Percentiles rank a stretch among this genome's conserved stretches.
Conservation (phyloP, 129 eudicot genomes). For the Logfia minima region DNA sequence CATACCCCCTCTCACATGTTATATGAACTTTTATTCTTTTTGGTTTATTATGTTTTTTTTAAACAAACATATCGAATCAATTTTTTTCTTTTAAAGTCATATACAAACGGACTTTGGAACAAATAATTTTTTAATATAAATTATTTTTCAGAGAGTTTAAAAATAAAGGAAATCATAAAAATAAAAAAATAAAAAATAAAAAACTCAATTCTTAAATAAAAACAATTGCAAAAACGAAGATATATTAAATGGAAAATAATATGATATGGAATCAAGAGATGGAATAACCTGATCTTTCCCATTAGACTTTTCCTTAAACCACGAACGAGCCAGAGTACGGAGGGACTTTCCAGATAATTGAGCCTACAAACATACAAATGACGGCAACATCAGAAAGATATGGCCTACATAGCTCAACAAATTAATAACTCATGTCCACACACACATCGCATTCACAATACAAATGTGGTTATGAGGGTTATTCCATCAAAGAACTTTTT, state of each 20-base stretch:
- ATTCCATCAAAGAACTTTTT: background rate
- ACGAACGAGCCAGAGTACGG: slow-evolving; percentile 21
- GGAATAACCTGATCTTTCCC: slow-evolving; percentile 16
- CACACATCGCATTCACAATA: background rate
- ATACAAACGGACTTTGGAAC: no score
- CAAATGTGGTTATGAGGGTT: background rate
- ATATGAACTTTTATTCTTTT: no score
- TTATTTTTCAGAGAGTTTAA: background rate
- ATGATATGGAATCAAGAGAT: background rate
- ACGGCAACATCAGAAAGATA: background rate
- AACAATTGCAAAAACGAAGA: background rate
- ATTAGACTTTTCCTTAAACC: slow-evolving; percentile 20
- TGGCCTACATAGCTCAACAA: background rate
- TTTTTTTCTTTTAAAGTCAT: no score
- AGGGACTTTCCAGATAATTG: background rate
- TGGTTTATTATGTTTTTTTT: no score
- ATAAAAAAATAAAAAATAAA: no score
- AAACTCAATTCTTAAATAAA: background rate
- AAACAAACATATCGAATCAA: no score
- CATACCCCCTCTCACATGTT: no score
- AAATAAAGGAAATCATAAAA: no score
- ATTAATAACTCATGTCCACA: background rate
- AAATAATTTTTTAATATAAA: no score
- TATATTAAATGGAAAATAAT: background rate
- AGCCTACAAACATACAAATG: slow-evolving; percentile 14